A percentile compares a stretch with the other conserved stretches of the same genome.
Evolutionary conservation across 495 filamentous ascomycete genomes (phyloP).

Genomic region (Trichodelitschia bisporula): DNA sequence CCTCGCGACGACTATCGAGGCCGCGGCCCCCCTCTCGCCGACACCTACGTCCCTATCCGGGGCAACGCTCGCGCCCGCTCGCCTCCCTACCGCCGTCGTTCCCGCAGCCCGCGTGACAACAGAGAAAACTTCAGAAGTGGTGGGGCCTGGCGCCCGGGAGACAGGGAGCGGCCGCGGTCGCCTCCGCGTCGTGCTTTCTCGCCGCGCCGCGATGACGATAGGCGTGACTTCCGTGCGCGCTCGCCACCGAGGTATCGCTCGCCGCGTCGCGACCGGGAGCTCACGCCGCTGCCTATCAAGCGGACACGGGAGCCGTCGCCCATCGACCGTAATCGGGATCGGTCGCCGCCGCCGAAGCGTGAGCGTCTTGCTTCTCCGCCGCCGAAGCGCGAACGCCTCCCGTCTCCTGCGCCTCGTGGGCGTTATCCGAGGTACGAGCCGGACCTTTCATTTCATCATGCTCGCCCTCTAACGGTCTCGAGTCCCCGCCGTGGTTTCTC

Average conservation of each 20-base stretch:
- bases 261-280: constrained; percentile 6
- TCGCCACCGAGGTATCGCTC: constrained; percentile 8
- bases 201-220: constrained; percentile 10
- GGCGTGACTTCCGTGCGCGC: constrained; percentile 9
- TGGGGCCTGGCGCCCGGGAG: constrained; percentile 4
- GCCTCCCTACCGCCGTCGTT: constrained; percentile 13
- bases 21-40: constrained; percentile 6
- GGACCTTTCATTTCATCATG: no score
- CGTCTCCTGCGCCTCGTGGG: constrained; percentile 1
- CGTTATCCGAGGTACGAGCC: no score
- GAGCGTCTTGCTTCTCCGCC: constrained; percentile 10
- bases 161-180: constrained; percentile 14
- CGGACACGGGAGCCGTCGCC: not conserved
- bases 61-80: constrained; percentile 13
- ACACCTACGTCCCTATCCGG: constrained; percentile 16
- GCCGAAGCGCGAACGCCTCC: constrained; percentile 8
- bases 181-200: constrained; percentile 14
- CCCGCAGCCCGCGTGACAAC: constrained; percentile 12
- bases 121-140: constrained; percentile 9
- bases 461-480: no score
- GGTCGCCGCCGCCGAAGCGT: not conserved
- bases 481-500: not conserved
- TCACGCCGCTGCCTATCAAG: constrained; percentile 3
- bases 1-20: constrained; percentile 15
- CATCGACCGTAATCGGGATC: not conserved